Base-by-base conservation (phyloP, 257 asterid species). In the Solanum commersonii region DNA sequence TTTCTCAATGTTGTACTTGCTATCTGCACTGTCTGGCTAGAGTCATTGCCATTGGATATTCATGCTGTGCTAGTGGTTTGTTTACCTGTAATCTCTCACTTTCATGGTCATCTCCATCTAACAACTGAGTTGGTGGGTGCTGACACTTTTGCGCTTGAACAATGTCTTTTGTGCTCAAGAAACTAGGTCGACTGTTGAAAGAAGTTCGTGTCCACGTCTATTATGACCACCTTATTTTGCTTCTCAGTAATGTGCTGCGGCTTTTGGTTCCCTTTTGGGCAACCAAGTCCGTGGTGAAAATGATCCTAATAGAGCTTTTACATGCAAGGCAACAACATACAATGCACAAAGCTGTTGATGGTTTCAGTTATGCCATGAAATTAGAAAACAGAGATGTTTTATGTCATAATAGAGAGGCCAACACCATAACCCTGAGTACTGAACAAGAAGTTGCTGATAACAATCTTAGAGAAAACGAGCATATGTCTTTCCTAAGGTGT, bases 201-300 rank as follows among this genome's bases (percentile, higher is more conserved):
- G 6, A 34, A 34, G 35, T 92, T 37, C 91, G 90, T 4, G 92
- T 89, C 92, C 94, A 92, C 93, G 86, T 92, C 93, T 5, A 90
- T 92, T 79, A 88, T 88, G 82, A 91, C 91, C 85, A 91, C 94
- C 86, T 89, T 91, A 89, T 92, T 90, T 87, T 92, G 93, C 49
- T 87, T 63, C 88, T 91, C 93, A 33, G 84, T 92, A 31, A 92
- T 90, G 27, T 92, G 93, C 93, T 92, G 91, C 52, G 27, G 29
- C 68, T 29, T 81, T 46, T 18, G 38, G 27, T 15, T 9, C 10
- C 68, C 40, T 5, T 81, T 81, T 81, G 16, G 9, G 70, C 68
- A 10, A 46, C 68, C 27, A 46, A 44, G 68, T 44, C 29, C 29
- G 5, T 29, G 85, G 85, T 79, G 85, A 79, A 78, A 79, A 79